A percentile compares a stretch with the other conserved stretches of the same genome.
Conservation (phyloP, 371 early-diverging fungal genomes). For the Haplosporangium sp. region DNA sequence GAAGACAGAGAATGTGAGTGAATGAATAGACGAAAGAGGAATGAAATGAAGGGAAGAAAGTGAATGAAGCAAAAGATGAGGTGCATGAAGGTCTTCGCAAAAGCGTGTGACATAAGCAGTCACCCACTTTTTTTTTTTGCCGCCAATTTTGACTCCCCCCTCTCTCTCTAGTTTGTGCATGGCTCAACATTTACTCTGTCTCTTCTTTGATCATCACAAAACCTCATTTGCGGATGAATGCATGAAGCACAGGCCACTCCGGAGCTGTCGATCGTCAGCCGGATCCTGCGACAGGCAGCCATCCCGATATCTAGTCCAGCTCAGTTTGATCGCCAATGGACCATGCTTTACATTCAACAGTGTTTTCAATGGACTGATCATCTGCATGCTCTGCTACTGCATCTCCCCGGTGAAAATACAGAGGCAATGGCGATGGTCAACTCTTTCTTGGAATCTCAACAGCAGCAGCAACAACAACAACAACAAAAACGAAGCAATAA, state of each 20-base stretch:
- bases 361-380: slow-evolving; percentile 48
- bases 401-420: neutral
- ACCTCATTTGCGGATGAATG: slow-evolving; percentile 18
- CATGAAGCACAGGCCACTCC: slow-evolving; percentile 23
- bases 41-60: neutral
- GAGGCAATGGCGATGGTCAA: neutral
- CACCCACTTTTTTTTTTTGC: too few species aligned
- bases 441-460: slow-evolving; percentile 12
- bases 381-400: slow-evolving; percentile 14
- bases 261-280: slow-evolving; percentile 33
- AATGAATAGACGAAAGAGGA: neutral
- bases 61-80: too few species aligned
- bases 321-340: slow-evolving; percentile 41
- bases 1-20: neutral
- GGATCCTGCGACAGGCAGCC: slow-evolving; percentile 34
- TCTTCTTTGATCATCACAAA: too few species aligned
- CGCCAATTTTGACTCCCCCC: too few species aligned
- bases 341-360: slow-evolving; percentile 13
- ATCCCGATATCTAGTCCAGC: slow-evolving; percentile 1
- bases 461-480: neutral
- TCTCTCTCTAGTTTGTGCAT: too few species aligned
- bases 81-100: too few species aligned
- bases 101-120: too few species aligned
- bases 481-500: neutral
- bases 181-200: too few species aligned